phyloP scores from a whole-genome alignment of 495 filamentous ascomycete species.

The Penicillium verhagenii region DNA sequence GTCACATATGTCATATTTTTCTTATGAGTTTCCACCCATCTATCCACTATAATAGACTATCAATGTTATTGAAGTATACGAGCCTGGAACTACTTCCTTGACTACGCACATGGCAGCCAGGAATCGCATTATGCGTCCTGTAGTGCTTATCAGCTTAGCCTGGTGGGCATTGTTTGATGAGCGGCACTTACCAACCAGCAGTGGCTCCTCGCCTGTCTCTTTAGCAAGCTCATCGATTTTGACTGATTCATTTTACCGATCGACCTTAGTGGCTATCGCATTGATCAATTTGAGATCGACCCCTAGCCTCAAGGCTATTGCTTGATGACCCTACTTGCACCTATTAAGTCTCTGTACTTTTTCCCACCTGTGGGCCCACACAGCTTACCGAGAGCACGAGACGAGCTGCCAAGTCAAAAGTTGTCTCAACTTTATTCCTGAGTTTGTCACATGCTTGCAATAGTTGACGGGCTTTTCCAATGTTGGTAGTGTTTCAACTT shows the following conservation, averaged over 20 bases:
- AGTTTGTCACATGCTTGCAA: constrained; percentile 22
- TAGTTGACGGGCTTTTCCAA: constrained; percentile 1
- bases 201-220: constrained; percentile 12
- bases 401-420: constrained; percentile 8
- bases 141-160: neutral
- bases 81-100: constrained; percentile 7
- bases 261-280: constrained; percentile 7
- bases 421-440: constrained; percentile 5
- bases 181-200: constrained; percentile 17
- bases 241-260: neutral
- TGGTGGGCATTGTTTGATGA: neutral
- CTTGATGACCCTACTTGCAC: constrained; percentile 17
- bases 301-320: constrained; percentile 18
- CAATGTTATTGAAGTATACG: constrained; percentile 8
- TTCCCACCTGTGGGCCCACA: neutral
- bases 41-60: no score
- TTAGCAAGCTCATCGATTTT: neutral
- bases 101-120: constrained; percentile 16
- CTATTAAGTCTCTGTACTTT: neutral
- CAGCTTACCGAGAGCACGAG: constrained; percentile 21
- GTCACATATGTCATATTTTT: no score
- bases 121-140: constrained; percentile 16
- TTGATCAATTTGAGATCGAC: constrained; percentile 25
- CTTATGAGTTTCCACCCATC: no score
- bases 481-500: constrained; percentile 4